Evolutionary conservation across 2,329 filamentous ascomycete genomes (phyloP).

Genomic region (Chrysoporthe cubensis): DNA sequence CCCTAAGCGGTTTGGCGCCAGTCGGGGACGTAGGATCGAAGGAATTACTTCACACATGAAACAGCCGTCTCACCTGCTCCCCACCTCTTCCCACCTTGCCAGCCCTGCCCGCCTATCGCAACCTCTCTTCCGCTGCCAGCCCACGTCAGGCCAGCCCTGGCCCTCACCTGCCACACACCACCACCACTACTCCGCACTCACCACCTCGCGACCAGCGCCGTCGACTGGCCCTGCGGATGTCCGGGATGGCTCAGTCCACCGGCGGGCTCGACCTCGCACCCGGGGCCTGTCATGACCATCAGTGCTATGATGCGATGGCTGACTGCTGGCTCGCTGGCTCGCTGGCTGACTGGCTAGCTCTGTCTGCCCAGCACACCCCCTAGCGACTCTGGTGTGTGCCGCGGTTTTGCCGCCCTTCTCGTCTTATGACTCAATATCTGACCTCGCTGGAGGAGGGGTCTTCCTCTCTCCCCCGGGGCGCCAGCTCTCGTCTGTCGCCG

Average conservation of each 20-base stretch:
- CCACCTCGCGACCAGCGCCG: neutral
- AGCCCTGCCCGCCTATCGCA: neutral
- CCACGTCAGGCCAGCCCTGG: neutral
- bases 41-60: conserved; percentile 13
- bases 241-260: neutral
- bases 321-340: too few species aligned
- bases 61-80: conserved; percentile 12
- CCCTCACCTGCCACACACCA: neutral
- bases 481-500: neutral
- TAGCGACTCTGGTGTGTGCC: neutral
- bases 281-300: neutral
- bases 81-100: conserved; percentile 1
- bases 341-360: too few species aligned
- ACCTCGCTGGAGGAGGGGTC: neutral
- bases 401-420: neutral
- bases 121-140: neutral
- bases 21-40: conserved; percentile 9
- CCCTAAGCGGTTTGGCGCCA: neutral
- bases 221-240: neutral
- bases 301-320: neutral
- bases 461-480: neutral
- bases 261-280: neutral
- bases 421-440: conserved; percentile 1
- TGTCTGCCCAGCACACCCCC: too few species aligned
- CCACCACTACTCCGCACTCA: neutral